Evolutionary conservation across 257 asterid species (phyloP).

Genomic region (Solanum neorickii): DNA sequence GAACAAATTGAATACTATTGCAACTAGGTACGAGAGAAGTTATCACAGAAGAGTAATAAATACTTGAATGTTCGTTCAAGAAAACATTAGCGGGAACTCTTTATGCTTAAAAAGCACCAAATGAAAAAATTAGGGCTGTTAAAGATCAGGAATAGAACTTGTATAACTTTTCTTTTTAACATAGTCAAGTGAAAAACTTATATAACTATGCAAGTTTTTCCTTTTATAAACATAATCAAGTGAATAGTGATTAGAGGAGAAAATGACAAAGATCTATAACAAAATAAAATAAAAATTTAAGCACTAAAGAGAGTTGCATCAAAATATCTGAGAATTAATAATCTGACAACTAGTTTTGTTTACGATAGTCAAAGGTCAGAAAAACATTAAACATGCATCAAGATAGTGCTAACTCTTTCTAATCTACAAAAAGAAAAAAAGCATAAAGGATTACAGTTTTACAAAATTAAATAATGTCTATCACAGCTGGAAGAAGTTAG

Average conservation of each 20-base stretch:
- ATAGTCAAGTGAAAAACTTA: background rate
- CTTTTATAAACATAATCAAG: background rate
- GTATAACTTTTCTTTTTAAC: background rate
- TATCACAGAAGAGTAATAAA: background rate
- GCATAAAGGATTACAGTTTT: background rate
- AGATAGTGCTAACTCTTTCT: background rate
- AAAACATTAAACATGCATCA: background rate
- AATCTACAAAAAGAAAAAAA: background rate
- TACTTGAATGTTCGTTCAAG: background rate
- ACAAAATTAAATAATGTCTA: background rate
- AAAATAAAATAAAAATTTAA: background rate
- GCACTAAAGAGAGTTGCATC: background rate
- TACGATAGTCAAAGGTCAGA: background rate
- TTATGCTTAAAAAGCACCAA: background rate
- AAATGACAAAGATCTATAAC: background rate
- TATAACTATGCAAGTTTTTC: too few relatives aligned
- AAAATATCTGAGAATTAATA: background rate
- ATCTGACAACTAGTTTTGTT: background rate
- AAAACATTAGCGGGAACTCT: background rate
- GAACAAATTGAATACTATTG: background rate
- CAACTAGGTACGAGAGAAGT: background rate
- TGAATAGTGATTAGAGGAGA: background rate
- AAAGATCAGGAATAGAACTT: background rate
- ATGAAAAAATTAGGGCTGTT: background rate
- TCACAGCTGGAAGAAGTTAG: background rate